These are phyloP conservation scores for Cyberlindnera euphorbiae DNA, from an alignment of 805 yeast genomes.

Conservation along the genomic window DNA sequence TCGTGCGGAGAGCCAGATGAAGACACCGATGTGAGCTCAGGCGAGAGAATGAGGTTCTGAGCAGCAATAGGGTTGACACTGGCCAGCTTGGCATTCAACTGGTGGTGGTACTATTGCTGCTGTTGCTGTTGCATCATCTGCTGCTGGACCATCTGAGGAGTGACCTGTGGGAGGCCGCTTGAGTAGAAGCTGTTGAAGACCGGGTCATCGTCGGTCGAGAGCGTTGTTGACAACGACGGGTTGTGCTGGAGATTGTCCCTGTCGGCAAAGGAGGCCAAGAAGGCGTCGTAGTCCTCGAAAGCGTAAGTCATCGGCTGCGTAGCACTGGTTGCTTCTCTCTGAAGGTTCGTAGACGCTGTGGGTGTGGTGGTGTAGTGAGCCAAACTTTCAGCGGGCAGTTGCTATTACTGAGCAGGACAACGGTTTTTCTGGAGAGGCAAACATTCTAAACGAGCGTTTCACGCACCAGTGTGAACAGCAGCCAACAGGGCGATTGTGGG, in stretches of 20 bases:
- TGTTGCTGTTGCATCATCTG: conserved; percentile 2
- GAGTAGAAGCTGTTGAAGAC: conserved; percentile 3
- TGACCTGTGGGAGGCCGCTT: conserved; percentile 1
- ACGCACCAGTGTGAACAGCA: too few relatives aligned
- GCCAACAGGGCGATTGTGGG: too few relatives aligned
- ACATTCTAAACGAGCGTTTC: too few relatives aligned
- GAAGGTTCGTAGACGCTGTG: too few relatives aligned
- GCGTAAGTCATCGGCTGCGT: conserved; percentile 24
- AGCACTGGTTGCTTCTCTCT: too few relatives aligned
- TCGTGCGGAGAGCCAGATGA: conserved; percentile 16
- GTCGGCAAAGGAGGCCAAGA: conserved; percentile 22
- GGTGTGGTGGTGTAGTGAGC: too few relatives aligned
- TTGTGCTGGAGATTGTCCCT: conserved; percentile 15
- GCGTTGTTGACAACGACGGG: conserved; percentile 13
- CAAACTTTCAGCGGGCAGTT: too few relatives aligned
- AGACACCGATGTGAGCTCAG: conserved; percentile 13
- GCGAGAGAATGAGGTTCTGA: conserved; percentile 8
- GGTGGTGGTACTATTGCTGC: conserved; percentile 2
- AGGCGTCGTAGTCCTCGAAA: conserved; percentile 30
- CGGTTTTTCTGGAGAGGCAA: too few relatives aligned
- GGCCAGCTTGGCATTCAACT: too few relatives aligned
- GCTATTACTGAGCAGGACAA: too few relatives aligned
- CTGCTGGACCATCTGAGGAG: neutral
- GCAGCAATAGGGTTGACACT: too few relatives aligned
- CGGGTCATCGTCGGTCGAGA: conserved; percentile 11